phyloP scores from a whole-genome alignment of 257 asterid species.

The Solanum neorickii region DNA sequence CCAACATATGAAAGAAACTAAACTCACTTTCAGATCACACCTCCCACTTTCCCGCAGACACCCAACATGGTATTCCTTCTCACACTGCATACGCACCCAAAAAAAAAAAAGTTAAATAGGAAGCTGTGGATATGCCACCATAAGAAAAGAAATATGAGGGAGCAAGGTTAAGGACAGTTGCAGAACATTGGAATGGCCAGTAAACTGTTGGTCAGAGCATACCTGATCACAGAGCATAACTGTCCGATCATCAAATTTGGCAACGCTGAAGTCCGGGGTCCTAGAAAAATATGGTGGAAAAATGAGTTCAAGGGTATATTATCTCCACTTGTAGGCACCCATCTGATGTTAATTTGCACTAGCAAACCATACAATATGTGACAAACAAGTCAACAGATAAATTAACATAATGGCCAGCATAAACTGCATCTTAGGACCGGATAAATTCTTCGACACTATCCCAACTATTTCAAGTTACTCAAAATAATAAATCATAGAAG shows the following conservation, averaged over 20 bases:
- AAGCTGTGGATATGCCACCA: background rate
- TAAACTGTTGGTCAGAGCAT: conserved; percentile 4
- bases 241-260: conserved; percentile 80
- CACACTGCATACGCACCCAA: conserved; percentile 44
- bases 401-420: background rate
- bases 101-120: background rate
- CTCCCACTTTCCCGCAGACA: conserved; percentile 72
- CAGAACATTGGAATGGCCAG: background rate
- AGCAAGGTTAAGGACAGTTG: background rate
- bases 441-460: background rate
- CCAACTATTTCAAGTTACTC: background rate
- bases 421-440: background rate
- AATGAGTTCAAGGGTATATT: background rate
- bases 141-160: background rate
- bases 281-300: conserved; percentile 24
- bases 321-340: background rate
- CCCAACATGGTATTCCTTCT: conserved; percentile 98
- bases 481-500: background rate
- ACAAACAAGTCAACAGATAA: background rate
- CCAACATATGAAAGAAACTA: background rate
- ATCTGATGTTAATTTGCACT: background rate
- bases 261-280: conserved; percentile 91
- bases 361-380: background rate
- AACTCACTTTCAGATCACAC: conserved; percentile 82
- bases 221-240: conserved; percentile 95